Percentiles rank a stretch among this genome's conserved stretches.
Conservation (phyloP, 2,329 filamentous ascomycete species). For the Claviceps arundinis region DNA sequence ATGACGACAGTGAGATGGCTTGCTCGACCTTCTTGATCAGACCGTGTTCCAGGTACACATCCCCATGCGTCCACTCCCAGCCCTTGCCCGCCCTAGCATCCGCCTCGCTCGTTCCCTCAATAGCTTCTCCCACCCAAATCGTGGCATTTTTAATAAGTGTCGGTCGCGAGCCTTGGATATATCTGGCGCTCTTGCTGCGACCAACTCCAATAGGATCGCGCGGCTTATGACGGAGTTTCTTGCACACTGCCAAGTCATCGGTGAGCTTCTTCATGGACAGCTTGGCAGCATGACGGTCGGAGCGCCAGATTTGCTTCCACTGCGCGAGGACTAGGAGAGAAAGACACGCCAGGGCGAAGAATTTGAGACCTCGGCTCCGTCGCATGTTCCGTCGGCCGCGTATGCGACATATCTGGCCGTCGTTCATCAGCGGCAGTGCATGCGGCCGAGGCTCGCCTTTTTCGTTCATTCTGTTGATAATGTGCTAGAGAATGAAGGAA, state of each 20-base stretch:
- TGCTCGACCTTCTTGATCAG: conserved; percentile 42
- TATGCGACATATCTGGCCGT: conserved; percentile 3
- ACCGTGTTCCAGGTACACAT: conserved; percentile 47
- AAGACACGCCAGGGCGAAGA: conserved; percentile 33
- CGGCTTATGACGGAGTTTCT: conserved; percentile 39
- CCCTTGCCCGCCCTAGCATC: conserved; percentile 45
- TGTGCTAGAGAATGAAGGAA: background rate
- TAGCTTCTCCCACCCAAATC: conserved; percentile 52
- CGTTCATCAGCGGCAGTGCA: conserved; percentile 15
- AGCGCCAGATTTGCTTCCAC: conserved; percentile 27
- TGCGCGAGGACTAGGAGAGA: conserved; percentile 37
- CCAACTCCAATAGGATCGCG: conserved; percentile 41
- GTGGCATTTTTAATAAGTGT: conserved; percentile 54
- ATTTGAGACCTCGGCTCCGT: conserved; percentile 29
- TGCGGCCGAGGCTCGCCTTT: conserved; percentile 34
- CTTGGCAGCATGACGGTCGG: conserved; percentile 15
- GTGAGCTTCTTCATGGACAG: conserved; percentile 41
- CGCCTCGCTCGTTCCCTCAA: conserved; percentile 31
- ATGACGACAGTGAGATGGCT: conserved; percentile 25
- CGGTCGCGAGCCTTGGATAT: conserved; percentile 42
- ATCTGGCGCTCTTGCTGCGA: conserved; percentile 47
- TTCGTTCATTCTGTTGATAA: conserved; percentile 18
- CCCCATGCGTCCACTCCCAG: conserved; percentile 45
- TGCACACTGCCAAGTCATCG: conserved; percentile 41
- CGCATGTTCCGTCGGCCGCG: conserved; percentile 20